phyloP scores from a whole-genome alignment of 257 asterid species.

The Solanum rostratum region DNA sequence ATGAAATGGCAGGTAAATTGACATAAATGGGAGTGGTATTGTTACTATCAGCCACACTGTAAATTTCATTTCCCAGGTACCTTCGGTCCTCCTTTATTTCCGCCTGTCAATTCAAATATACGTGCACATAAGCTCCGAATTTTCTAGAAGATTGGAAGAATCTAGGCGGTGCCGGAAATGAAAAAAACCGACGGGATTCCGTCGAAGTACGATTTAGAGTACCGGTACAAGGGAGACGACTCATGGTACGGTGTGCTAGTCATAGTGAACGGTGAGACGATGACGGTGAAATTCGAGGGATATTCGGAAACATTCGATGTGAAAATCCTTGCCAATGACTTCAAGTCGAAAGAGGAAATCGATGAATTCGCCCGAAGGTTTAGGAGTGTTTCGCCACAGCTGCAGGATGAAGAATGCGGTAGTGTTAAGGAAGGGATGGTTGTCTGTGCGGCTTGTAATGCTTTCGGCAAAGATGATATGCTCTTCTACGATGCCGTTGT shows the following conservation, averaged over 20 bases:
- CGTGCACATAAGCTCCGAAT: background rate
- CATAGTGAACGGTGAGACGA: background rate
- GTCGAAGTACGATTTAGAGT: slow-evolving; percentile 16
- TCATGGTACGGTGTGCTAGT: slow-evolving; percentile 40
- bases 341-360: slow-evolving; percentile 14
- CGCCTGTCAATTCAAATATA: background rate
- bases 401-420: slow-evolving; percentile 25
- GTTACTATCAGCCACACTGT: too few species aligned
- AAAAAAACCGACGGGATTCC: background rate
- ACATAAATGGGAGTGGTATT: too few species aligned
- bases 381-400: slow-evolving; percentile 32
- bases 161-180: background rate
- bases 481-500: slow-evolving; percentile 47
- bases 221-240: slow-evolving; percentile 31
- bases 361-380: slow-evolving; percentile 24
- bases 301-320: background rate
- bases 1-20: too few species aligned
- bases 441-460: slow-evolving; percentile 41
- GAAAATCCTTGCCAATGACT: slow-evolving; percentile 5
- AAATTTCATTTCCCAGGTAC: too few species aligned
- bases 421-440: slow-evolving; percentile 13
- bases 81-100: too few species aligned
- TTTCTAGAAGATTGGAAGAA: background rate
- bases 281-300: slow-evolving; percentile 18
- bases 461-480: slow-evolving; percentile 19